A percentile compares a stretch with the other conserved stretches of the same genome.
These are phyloP conservation scores for Rhododendron simsii DNA, from an alignment of 148 eudicot species.

Conservation along the genomic window DNA sequence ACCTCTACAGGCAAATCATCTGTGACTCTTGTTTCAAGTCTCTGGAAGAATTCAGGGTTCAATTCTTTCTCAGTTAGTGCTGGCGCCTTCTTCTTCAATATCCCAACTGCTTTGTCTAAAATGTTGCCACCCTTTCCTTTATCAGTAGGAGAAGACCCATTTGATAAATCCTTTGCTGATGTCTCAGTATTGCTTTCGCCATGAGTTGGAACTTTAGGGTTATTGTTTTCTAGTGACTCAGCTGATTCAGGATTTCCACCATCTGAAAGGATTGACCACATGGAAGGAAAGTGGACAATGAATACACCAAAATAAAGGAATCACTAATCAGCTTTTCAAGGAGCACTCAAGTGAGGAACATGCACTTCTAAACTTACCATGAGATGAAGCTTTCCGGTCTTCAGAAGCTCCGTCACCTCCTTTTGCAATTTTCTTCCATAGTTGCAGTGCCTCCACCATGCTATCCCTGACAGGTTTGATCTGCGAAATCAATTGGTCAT, in stretches of 20 bases:
- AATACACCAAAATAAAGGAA: neutral
- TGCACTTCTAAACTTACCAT: conserved; percentile 29
- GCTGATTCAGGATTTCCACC: conserved; percentile 43
- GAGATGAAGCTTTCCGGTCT: conserved; percentile 44
- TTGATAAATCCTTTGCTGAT: conserved; percentile 42
- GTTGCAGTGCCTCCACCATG: conserved; percentile 80
- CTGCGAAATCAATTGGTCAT: conserved; percentile 32
- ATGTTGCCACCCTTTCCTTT: conserved; percentile 46
- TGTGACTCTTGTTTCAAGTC: conserved; percentile 67
- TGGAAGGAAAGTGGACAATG: neutral
- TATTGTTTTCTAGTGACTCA: conserved; percentile 36
- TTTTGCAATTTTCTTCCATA: conserved; percentile 78
- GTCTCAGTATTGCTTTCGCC: conserved; percentile 37
- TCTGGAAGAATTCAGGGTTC: conserved; percentile 94
- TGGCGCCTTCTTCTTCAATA: conserved; percentile 78
- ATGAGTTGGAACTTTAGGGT: conserved; percentile 22
- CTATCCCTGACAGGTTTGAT: conserved; percentile 98
- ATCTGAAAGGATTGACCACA: conserved; percentile 28
- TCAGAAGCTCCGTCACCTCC: conserved; percentile 49
- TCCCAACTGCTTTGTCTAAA: conserved; percentile 69
- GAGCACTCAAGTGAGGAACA: conserved; percentile 8
- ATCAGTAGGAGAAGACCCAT: conserved; percentile 37
- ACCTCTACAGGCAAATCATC: conserved; percentile 86
- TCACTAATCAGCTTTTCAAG: neutral
- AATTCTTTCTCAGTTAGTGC: conserved; percentile 72